Conservation (phyloP, 805 yeast species). For the Starmerella tilneyi region DNA sequence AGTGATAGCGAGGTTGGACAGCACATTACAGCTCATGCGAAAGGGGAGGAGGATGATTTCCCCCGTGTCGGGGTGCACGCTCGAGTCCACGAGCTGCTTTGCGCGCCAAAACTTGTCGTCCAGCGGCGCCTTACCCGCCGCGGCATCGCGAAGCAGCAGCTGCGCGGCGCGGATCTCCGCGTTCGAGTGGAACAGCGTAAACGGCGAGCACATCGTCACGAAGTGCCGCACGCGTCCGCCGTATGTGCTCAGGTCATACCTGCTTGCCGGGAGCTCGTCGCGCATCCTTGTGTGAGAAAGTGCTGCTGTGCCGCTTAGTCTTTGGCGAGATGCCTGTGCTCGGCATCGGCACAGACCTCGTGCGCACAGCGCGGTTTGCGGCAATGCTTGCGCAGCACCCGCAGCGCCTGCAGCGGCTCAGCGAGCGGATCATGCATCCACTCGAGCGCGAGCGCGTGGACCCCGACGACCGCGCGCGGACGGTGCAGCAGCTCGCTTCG, state of each 20-base stretch:
- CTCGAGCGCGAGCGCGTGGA: slow-evolving; percentile 29
- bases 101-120: slow-evolving; percentile 83
- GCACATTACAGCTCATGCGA: slow-evolving; percentile 92
- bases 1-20: slow-evolving; percentile 87
- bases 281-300: background rate
- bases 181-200: slow-evolving; percentile 64
- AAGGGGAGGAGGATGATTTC: slow-evolving; percentile 87
- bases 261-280: slow-evolving; percentile 26
- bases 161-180: slow-evolving; percentile 56
- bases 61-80: slow-evolving; percentile 94
- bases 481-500: slow-evolving; percentile 38
- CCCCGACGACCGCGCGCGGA: slow-evolving; percentile 1
- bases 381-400: slow-evolving; percentile 34
- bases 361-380: slow-evolving; percentile 40
- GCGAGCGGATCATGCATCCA: slow-evolving; percentile 44
- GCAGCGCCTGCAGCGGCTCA: slow-evolving; percentile 35
- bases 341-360: slow-evolving; percentile 52
- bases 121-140: slow-evolving; percentile 54
- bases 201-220: slow-evolving; percentile 84
- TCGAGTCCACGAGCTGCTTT: slow-evolving; percentile 76
- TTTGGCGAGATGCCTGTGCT: slow-evolving; percentile 25
- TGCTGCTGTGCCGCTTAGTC: slow-evolving; percentile 4
- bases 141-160: slow-evolving; percentile 52
- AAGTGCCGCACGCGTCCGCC: slow-evolving; percentile 94
- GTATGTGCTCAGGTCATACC: slow-evolving; percentile 69